These are phyloP conservation scores for Leptographium radiaticola DNA, from an alignment of 2,329 filamentous ascomycete species.

Conservation along the genomic window DNA sequence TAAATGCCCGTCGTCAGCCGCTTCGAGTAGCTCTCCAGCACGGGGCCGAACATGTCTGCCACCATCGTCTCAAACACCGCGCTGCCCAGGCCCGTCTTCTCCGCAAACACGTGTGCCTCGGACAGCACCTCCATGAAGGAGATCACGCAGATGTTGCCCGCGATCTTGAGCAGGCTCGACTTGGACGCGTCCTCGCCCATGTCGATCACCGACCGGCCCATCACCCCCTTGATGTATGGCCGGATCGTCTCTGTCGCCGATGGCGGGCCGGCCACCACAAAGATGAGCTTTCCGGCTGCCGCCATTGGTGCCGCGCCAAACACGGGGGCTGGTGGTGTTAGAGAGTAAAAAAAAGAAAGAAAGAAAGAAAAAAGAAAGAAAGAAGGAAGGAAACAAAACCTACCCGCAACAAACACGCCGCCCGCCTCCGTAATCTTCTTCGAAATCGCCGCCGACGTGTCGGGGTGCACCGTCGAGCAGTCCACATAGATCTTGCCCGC, in stretches of 20 bases:
- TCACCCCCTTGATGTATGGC: conserved; percentile 2
- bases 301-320: conserved; percentile 3
- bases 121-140: conserved; percentile 5
- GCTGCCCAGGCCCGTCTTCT: conserved; percentile 2
- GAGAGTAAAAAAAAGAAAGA: not conserved
- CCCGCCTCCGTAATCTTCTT: not conserved
- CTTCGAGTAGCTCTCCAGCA: conserved; percentile 5
- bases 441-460: not conserved
- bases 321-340: not conserved
- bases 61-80: conserved; percentile 1
- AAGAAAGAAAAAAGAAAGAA: not conserved
- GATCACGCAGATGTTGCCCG: conserved; percentile 4
- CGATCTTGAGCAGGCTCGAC: conserved; percentile 4
- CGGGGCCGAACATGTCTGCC: conserved; percentile 4
- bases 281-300: conserved; percentile 3
- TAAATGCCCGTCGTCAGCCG: conserved; percentile 4
- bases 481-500: conserved; percentile 2
- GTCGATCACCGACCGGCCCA: conserved; percentile 1
- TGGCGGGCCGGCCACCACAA: conserved; percentile 1
- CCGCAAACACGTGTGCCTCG: conserved; percentile 4
- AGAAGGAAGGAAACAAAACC: not conserved
- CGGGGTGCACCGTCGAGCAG: conserved; percentile 3
- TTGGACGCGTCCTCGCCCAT: conserved; percentile 1
- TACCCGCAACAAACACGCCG: not conserved
- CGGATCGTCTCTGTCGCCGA: not conserved